A percentile compares a stretch with the other conserved stretches of the same genome.
phyloP scores from a whole-genome alignment of 352 stramenopile species.

The Phytophthora ramorum region DNA sequence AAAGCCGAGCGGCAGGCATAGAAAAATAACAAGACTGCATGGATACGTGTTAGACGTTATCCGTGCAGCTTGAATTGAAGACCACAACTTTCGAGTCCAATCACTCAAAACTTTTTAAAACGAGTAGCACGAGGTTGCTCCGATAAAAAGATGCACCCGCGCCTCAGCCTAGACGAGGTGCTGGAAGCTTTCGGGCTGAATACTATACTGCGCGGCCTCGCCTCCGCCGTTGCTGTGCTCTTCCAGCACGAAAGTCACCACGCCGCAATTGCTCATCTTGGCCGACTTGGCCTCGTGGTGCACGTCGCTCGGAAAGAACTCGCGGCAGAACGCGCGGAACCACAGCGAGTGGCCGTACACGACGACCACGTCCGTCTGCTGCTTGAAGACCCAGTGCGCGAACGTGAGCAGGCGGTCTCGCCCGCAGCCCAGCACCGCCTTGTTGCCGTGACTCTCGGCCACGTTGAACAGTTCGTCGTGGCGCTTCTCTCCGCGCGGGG shows the following conservation, averaged over 20 bases:
- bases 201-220: slow-evolving; percentile 35
- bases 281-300: slow-evolving; percentile 44
- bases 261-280: slow-evolving; percentile 83
- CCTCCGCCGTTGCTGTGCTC: slow-evolving; percentile 36
- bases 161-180: slow-evolving; percentile 36
- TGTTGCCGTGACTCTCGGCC: slow-evolving; percentile 84
- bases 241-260: slow-evolving; percentile 79
- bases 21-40: not conserved
- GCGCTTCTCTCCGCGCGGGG: slow-evolving; percentile 48
- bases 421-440: slow-evolving; percentile 66
- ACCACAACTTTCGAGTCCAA: no score
- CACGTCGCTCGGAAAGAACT: slow-evolving; percentile 62
- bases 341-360: slow-evolving; percentile 90
- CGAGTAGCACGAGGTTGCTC: no score
- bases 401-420: slow-evolving; percentile 70
- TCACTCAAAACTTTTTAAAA: no score
- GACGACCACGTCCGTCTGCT: slow-evolving; percentile 22
- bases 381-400: slow-evolving; percentile 63
- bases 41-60: no score
- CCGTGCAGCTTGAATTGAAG: not conserved
- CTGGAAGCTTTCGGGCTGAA: slow-evolving; percentile 57
- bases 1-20: not conserved
- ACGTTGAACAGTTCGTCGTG: slow-evolving; percentile 79
- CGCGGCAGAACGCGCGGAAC: slow-evolving; percentile 85
- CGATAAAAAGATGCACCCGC: no score